Conservation (phyloP, 306 rosid species). For the Leucaena leucocephala region DNA sequence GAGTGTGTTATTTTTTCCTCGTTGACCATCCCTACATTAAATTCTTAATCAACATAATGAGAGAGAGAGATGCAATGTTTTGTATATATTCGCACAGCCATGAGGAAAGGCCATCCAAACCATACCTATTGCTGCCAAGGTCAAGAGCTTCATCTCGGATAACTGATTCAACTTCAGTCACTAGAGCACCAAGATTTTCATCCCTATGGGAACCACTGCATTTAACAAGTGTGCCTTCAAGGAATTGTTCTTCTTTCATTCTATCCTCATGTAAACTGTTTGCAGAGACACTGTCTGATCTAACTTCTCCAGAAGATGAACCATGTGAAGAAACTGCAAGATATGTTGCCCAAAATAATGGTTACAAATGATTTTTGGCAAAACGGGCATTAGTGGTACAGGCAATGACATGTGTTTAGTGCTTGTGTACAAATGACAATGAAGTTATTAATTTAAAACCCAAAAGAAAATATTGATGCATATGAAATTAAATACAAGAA, state of each 20-base stretch:
- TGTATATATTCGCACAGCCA: constrained; percentile 23
- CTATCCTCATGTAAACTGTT: constrained; percentile 42
- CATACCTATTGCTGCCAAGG: constrained; percentile 48
- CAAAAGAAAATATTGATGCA: neutral
- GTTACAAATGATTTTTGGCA: constrained; percentile 4
- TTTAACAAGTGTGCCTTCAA: constrained; percentile 40
- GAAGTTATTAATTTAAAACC: neutral
- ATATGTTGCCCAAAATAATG: constrained; percentile 25
- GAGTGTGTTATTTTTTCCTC: constrained; percentile 30
- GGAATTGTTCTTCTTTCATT: constrained; percentile 36
- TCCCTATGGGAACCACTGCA: constrained; percentile 47
- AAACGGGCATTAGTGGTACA: neutral
- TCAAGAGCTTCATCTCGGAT: constrained; percentile 33
- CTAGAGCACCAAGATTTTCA: constrained; percentile 42
- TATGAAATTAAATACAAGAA: neutral
- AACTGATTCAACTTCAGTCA: constrained; percentile 45
- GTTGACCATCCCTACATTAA: constrained; percentile 41
- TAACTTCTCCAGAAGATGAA: constrained; percentile 53
- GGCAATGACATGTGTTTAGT: neutral
- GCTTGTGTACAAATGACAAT: neutral
- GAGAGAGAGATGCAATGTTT: neutral
- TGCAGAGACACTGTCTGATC: constrained; percentile 36
- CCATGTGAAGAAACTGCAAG: constrained; percentile 44
- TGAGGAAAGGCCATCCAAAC: constrained; percentile 12
- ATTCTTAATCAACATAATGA: neutral